Conservation (phyloP, 768 basidiomycete species). For the Boletus insuetus region DNA sequence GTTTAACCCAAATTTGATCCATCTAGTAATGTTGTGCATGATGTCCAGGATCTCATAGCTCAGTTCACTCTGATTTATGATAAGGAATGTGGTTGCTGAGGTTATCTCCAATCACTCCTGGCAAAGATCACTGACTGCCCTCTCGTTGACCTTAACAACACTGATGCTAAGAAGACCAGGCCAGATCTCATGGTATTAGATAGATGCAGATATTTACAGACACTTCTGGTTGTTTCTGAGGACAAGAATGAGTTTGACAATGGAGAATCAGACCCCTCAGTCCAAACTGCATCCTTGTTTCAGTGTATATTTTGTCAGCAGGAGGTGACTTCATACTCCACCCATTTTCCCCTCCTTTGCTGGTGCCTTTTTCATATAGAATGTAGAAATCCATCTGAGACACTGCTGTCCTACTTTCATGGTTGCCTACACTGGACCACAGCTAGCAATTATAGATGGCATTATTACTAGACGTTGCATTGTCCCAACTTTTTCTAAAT, state of each 20-base stretch:
- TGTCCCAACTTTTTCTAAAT: too few relatives aligned
- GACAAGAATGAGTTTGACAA: conserved; percentile 14
- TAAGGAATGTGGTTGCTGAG: background rate
- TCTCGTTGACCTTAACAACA: background rate
- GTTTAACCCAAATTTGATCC: conserved; percentile 8
- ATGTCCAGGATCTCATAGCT: conserved; percentile 11
- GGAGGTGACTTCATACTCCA: background rate
- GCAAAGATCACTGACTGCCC: background rate
- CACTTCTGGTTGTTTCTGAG: conserved; percentile 20
- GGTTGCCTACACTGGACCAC: conserved; percentile 15
- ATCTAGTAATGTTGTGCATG: conserved; percentile 4
- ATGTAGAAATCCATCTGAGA: background rate
- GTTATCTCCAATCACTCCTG: background rate
- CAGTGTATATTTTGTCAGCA: conserved; percentile 8
- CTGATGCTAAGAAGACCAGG: background rate
- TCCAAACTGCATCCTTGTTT: conserved; percentile 27
- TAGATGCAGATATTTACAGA: background rate
- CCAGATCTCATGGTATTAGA: background rate
- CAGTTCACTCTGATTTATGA: conserved; percentile 15
- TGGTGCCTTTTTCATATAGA: conserved; percentile 5
- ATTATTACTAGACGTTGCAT: conserved; percentile 28
- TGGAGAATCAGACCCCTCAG: conserved; percentile 29
- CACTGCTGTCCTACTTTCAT: conserved; percentile 34
- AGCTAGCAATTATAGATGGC: conserved; percentile 32
- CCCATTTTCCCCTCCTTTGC: too few relatives aligned